These are phyloP conservation scores for Gossypium aridum DNA, from an alignment of 441 rosid genomes.

Conservation along the genomic window DNA sequence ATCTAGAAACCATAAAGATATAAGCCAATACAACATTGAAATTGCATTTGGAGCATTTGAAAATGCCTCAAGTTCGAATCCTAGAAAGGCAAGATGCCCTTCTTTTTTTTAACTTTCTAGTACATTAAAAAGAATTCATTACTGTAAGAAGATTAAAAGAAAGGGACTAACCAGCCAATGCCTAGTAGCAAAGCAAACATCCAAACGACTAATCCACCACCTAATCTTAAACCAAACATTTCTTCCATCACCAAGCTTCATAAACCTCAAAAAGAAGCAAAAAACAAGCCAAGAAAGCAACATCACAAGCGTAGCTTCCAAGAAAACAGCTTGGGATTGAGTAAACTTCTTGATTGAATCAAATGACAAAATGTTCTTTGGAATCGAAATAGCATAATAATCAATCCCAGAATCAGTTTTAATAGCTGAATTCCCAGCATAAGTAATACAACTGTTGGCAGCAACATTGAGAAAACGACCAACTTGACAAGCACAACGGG, in stretches of 20 bases:
- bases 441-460: conserved; percentile 38
- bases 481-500: conserved; percentile 65
- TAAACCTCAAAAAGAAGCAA: conserved; percentile 69
- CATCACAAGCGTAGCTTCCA: conserved; percentile 78
- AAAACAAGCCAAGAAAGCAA: conserved; percentile 71
- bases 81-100: background rate
- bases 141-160: background rate
- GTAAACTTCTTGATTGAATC: conserved; percentile 73
- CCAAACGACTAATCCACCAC: conserved; percentile 94
- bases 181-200: conserved; percentile 85
- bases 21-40: too few species aligned
- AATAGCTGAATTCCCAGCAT: conserved; percentile 33
- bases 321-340: conserved; percentile 89
- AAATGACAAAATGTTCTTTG: conserved; percentile 62
- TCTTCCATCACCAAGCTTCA: conserved; percentile 71
- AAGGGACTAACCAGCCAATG: conserved; percentile 80
- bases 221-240: conserved; percentile 68
- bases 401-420: conserved; percentile 43
- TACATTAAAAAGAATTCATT: background rate
- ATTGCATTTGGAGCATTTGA: background rate
- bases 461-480: conserved; percentile 50
- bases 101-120: background rate
- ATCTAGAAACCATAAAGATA: too few species aligned
- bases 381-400: conserved; percentile 37
- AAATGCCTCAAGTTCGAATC: background rate